phyloP scores from a whole-genome alignment of 345 rosid species.

The Heritiera fomes region DNA sequence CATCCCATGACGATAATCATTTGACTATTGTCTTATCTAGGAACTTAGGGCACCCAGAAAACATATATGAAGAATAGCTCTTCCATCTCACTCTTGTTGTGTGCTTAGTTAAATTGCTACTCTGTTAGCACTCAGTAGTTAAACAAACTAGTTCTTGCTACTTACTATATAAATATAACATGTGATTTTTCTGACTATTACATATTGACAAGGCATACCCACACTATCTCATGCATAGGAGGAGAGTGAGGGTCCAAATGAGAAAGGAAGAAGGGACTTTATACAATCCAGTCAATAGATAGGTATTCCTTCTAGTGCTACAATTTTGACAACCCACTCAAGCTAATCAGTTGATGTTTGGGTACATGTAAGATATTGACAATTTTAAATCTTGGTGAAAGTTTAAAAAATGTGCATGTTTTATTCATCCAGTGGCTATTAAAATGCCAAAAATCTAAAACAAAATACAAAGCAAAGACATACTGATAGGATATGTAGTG shows the following conservation, averaged over 20 bases:
- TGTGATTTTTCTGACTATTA: conserved; percentile 10
- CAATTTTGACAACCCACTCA: not conserved
- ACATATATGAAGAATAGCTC: not conserved
- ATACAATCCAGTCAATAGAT: conserved; percentile 47
- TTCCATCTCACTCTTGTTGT: not conserved
- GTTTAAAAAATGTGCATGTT: not conserved
- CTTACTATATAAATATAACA: not conserved
- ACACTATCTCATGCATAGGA: conserved; percentile 91
- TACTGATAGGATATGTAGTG: not conserved
- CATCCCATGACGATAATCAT: not conserved
- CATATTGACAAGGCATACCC: conserved; percentile 93
- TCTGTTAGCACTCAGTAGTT: not conserved
- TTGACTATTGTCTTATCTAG: not conserved
- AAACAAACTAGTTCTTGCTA: not conserved
- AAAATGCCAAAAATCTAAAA: not conserved
- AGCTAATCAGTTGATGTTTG: not conserved
- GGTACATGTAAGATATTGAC: not conserved
- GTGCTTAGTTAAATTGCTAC: not conserved
- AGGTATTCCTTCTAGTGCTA: not conserved
- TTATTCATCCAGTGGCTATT: not conserved
- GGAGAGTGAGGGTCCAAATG: conserved; percentile 81
- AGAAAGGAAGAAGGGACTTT: conserved; percentile 85
- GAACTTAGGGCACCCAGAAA: not conserved
- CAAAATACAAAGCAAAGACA: conserved; percentile 1
- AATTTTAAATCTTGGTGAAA: not conserved